A percentile compares a stretch with the other conserved stretches of the same genome.
These are phyloP conservation scores for Talaromyces verruculosus DNA, from an alignment of 2,329 filamentous ascomycete species.

Conservation along the genomic window DNA sequence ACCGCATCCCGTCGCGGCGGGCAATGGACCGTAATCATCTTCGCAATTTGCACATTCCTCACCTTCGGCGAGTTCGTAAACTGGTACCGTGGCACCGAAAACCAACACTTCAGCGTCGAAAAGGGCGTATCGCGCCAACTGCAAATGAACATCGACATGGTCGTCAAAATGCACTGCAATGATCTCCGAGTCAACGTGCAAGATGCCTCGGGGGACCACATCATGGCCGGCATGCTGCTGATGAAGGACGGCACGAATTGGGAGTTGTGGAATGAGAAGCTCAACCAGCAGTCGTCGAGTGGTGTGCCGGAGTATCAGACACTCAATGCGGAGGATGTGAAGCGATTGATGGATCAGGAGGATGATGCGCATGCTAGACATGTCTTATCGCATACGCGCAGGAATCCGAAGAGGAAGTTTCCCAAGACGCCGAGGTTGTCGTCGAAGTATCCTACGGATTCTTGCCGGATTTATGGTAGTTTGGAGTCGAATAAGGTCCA, in stretches of 20 bases:
- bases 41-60: slow-evolving; percentile 71
- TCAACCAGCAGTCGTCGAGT: slow-evolving; percentile 57
- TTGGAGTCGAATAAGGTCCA: slow-evolving; percentile 95
- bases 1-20: slow-evolving; percentile 81
- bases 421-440: slow-evolving; percentile 70
- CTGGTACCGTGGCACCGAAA: slow-evolving; percentile 83
- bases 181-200: slow-evolving; percentile 96
- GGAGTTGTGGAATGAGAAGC: slow-evolving; percentile 73
- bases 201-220: slow-evolving; percentile 88
- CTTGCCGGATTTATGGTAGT: slow-evolving; percentile 86
- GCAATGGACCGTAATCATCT: slow-evolving; percentile 86
- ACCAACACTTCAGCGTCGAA: slow-evolving; percentile 89
- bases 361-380: slow-evolving; percentile 86
- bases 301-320: slow-evolving; percentile 58
- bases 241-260: slow-evolving; percentile 76
- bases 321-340: slow-evolving; percentile 64
- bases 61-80: slow-evolving; percentile 72
- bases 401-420: slow-evolving; percentile 65
- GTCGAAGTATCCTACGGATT: slow-evolving; percentile 60
- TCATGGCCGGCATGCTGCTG: slow-evolving; percentile 74
- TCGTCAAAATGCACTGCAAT: slow-evolving; percentile 81
- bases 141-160: slow-evolving; percentile 94
- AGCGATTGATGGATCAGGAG: slow-evolving; percentile 49
- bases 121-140: slow-evolving; percentile 83
- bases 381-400: slow-evolving; percentile 72